Evolutionary conservation across 1,139 yeast genomes (phyloP).

Genomic region (Saccharomycopsis hybrid): DNA sequence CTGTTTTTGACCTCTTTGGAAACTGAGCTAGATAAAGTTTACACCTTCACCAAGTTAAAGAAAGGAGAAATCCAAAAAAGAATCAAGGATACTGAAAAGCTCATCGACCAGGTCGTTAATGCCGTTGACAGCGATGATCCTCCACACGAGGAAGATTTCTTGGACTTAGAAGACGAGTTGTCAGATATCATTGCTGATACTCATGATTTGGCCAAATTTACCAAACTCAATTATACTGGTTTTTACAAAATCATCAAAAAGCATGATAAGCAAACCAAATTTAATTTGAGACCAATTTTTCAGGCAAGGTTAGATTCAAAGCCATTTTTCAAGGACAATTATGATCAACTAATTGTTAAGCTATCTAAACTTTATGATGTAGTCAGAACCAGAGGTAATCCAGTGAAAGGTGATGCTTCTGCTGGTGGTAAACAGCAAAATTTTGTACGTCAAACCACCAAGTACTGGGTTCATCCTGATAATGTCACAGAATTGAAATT

Average conservation of each 20-base stretch:
- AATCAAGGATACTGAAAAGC: conserved; percentile 70
- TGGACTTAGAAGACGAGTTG: conserved; percentile 83
- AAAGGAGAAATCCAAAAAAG: conserved; percentile 77
- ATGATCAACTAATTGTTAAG: conserved; percentile 82
- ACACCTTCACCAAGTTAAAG: conserved; percentile 82
- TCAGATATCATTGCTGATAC: conserved; percentile 95
- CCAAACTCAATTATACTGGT: conserved; percentile 90
- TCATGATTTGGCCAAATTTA: conserved; percentile 90
- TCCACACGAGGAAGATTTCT: conserved; percentile 73
- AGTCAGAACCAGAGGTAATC: conserved; percentile 93
- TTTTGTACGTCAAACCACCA: conserved; percentile 96
- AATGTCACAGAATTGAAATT: conserved; percentile 95
- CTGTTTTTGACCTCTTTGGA: conserved; percentile 70
- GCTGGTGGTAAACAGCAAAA: conserved; percentile 98
- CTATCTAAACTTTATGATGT: conserved; percentile 84
- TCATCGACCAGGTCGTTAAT: conserved; percentile 55
- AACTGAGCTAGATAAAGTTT: conserved; percentile 82
- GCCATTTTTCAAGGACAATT: conserved; percentile 92
- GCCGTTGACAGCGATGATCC: conserved; percentile 10
- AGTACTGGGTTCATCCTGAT: conserved; percentile 99
- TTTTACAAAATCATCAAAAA: conserved; percentile 93
- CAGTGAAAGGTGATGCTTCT: conserved; percentile 86
- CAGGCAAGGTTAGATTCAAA: conserved; percentile 88
- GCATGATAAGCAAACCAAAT: conserved; percentile 87
- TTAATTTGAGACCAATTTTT: conserved; percentile 82